Percentiles rank a stretch among this genome's conserved stretches.
Evolutionary conservation across 2,329 filamentous ascomycete genomes (phyloP).

Genomic region (Penicillium digitatum): DNA sequence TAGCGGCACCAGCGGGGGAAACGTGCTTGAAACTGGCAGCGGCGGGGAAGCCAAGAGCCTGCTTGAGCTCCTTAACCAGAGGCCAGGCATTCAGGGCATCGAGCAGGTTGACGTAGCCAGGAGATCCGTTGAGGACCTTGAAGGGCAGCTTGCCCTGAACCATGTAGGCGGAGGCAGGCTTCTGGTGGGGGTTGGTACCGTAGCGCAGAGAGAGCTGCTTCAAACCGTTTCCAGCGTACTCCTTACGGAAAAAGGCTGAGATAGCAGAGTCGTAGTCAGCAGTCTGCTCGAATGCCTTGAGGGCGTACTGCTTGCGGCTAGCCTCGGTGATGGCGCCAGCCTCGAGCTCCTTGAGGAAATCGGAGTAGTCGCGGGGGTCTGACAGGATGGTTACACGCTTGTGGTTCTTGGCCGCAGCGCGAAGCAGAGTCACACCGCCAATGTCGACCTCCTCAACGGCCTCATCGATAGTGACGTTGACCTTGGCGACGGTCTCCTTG

Average conservation of each 20-base stretch:
- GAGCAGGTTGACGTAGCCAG: conserved; percentile 95
- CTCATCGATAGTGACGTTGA: conserved; percentile 94
- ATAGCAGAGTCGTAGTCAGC: conserved; percentile 95
- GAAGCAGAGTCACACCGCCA: conserved; percentile 91
- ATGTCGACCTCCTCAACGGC: conserved; percentile 99
- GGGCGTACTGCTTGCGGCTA: conserved; percentile 81
- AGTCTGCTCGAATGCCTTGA: conserved; percentile 98
- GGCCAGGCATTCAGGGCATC: conserved; percentile 97
- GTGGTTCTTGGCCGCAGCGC: conserved; percentile 98
- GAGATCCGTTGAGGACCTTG: conserved; percentile 83
- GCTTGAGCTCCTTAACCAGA: conserved; percentile 90
- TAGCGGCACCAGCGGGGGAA: conserved; percentile 90
- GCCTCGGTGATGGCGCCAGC: conserved; percentile 78
- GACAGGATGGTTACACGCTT: conserved; percentile 90
- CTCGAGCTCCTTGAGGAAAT: conserved; percentile 87
- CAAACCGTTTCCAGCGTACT: conserved; percentile 80
- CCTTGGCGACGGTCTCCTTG: conserved; percentile 95
- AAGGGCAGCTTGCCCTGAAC: conserved; percentile 76
- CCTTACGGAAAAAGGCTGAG: conserved; percentile 93
- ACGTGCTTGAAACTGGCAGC: conserved; percentile 99
- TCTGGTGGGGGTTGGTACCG: conserved; percentile 96
- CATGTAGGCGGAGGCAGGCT: conserved; percentile 83
- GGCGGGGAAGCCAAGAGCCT: conserved; percentile 79
- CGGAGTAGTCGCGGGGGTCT: conserved; percentile 87
- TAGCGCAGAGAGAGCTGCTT: conserved; percentile 87